Evolutionary conservation across 768 basidiomycete genomes (phyloP), one percentile per base, ranked within the genome.

Genomic region (Daedalea quercina): DNA sequence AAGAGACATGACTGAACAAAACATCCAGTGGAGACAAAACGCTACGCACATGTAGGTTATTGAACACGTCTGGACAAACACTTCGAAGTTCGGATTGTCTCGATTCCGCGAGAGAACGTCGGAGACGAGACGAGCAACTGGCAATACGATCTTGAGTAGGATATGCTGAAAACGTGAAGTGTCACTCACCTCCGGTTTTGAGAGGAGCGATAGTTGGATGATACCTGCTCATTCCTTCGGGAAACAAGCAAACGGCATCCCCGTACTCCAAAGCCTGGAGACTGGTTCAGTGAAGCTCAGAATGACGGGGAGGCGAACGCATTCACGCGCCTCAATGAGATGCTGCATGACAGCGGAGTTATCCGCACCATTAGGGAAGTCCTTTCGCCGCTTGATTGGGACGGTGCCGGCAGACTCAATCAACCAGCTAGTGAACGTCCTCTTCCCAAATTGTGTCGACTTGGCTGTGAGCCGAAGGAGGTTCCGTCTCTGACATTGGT

Each of bases 321-420:
- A n/a, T n/a, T n/a, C n/a, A n/a, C n/a, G n/a, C n/a, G n/a, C 89
- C 74, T 84, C 73, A 66, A 83, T 78, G 17, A 94, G 75, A 44
- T 76, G 77, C 42, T 71, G 69, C 84, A 94, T 89, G 23, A 76
- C 80, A 1, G 78, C 72, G 1, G 76, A 73, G 63, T 94, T 94
- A 66, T 94, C 83, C 0, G 70, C 72, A 2, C 70, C 76, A 44
- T 82, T 79, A 0, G 57, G 56, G 58, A 76, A 78, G 62, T 94
- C 92, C 57, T 85, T 90, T 49, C 80, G 75, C 54, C 92, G 76
- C 63, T 84, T 79, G 42, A 94, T 79, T 1, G 92, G 92, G 2
- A 94, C 78, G 1, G 93, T 92, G 12, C 92, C 93, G 9, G 87
- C 87, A 17, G 84, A 83, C 65, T 93, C 90, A 47, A 94, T 90